Percentiles rank a stretch among this genome's conserved stretches.
phyloP scores from a whole-genome alignment of 345 rosid species.

The Syzygium aqueum region DNA sequence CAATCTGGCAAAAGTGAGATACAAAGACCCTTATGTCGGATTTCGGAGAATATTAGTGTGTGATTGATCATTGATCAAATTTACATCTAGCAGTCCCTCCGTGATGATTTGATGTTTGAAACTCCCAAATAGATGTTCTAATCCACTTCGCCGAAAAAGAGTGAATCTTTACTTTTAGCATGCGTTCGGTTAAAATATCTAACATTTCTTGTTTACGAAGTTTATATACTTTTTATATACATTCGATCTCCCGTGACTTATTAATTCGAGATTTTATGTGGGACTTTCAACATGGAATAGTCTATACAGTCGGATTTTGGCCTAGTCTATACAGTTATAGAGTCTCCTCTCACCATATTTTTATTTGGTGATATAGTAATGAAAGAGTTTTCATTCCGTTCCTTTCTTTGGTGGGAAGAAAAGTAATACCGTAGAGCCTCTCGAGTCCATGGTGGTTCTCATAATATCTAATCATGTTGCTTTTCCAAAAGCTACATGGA shows the following conservation, averaged over 20 bases:
- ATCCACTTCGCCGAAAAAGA: background rate
- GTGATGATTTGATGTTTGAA: background rate
- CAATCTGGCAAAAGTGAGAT: background rate
- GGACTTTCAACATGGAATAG: background rate
- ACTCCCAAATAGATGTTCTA: background rate
- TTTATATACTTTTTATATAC: too few relatives aligned
- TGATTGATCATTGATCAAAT: background rate
- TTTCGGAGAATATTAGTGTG: rapidly evolving
- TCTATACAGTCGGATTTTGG: background rate
- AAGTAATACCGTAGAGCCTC: background rate
- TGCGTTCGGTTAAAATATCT: rapidly evolving
- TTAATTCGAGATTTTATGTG: background rate
- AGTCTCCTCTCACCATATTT: background rate
- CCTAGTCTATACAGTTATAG: background rate
- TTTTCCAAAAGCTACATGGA: background rate
- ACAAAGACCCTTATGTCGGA: background rate
- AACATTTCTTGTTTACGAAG: too few relatives aligned
- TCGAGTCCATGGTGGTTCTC: background rate
- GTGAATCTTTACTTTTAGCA: background rate
- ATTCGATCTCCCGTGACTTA: too few relatives aligned
- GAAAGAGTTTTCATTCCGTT: background rate
- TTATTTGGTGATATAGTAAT: background rate
- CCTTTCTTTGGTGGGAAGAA: background rate
- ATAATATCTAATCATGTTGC: background rate
- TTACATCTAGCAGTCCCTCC: background rate